Base-by-base conservation (phyloP, 768 basidiomycete genomes). In the Boletus coccyginus region DNA sequence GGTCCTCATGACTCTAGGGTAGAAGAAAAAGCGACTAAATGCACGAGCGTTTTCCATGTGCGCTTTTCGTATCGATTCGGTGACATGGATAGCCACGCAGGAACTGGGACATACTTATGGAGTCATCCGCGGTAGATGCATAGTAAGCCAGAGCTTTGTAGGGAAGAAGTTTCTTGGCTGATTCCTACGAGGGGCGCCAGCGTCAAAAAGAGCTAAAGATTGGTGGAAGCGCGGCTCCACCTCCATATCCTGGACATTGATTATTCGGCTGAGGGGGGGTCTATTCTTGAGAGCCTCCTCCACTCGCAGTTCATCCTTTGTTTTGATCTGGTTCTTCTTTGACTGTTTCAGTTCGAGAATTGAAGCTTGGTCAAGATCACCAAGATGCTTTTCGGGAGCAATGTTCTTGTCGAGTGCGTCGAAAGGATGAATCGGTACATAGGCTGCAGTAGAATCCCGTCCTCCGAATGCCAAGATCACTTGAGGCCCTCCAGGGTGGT, bases 381-480 rank as follows among this genome's bases (percentile, higher is more conserved):
- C 93, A 12, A 94, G 77, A 68, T 89, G 87, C 65, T 87, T 90
- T 29, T 86, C 83, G 16, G 75, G 72, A 11, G 86, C 80, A 19
- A 93, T 77, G 67, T 87, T 81, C 71, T 83, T 85, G 49, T 86
- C 81, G 46, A 96, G 81, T 19, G 90, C 85, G 61, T 90, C 87
- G 27, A 87, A 83, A 4, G 94, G 86, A 71, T 98, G 95, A 42
- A 97, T 91, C 7, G 90, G 88, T 58, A 88, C 81, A 66, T 87
- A 91, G 5, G 76, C 87, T 7, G 72, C 71, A 0, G 90, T 91
- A n/a, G 92, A 92, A 68, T 94, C 94, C 57, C 79, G 81, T 10
- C 95, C 95, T 10, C 84, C 94, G 63, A 92, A 90, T 65, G 84
- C 86, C 19, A 96, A 66, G 58, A 98, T 91, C 64, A 92, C 88